Evolutionary conservation across 495 filamentous ascomycete species (phyloP), one percentile per base, ranked within the genome.

Genomic region (Aspergillus taichungensis): DNA sequence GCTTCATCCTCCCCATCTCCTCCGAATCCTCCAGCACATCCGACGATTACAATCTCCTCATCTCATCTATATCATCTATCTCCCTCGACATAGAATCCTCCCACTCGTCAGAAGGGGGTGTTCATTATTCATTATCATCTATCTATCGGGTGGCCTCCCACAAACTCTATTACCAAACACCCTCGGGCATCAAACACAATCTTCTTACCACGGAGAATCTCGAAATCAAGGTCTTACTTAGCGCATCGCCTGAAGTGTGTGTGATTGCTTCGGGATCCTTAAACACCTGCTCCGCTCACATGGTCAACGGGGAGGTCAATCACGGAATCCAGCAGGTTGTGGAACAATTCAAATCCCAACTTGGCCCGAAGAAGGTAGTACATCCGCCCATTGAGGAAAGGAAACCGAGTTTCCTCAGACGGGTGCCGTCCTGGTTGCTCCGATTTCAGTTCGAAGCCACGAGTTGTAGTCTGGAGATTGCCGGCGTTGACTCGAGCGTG

Each of bases 131-230:
- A 13, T 68, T 99, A 8, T 78, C 79, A 6, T 86, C 88, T 1
- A 83, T 84, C 8, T 80, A 92, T 57, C 78, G 94, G 34, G 70
- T 96, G 36, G 80, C 85, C 42, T 87, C 87, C 2, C 89, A 99
- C 56, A 80, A 92, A 51, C 75, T 99, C 5, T 99, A 97, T 64
- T 99, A 99, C 59, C 94, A 94, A 54, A 95, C 88, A 0, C 81
- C 79, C 6, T 77, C 82, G 6, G 83, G 87, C 0, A 78, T 77
- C 45, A 83, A 87, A 45, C 88, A 94, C 55, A 84, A 95, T 54
- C 72, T 99, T 5, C 73, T 96, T 0, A 76, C 85, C 44, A 94
- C 82, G 1, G 90, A 97, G 46, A 81, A 77, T 18, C 73, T 97
- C 49, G 92, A 99, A 49, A 57, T 96, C 18, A 91, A 89, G 53